These are phyloP conservation scores for Trametes cinnabarina DNA, from an alignment of 768 basidiomycete species.

Conservation along the genomic window DNA sequence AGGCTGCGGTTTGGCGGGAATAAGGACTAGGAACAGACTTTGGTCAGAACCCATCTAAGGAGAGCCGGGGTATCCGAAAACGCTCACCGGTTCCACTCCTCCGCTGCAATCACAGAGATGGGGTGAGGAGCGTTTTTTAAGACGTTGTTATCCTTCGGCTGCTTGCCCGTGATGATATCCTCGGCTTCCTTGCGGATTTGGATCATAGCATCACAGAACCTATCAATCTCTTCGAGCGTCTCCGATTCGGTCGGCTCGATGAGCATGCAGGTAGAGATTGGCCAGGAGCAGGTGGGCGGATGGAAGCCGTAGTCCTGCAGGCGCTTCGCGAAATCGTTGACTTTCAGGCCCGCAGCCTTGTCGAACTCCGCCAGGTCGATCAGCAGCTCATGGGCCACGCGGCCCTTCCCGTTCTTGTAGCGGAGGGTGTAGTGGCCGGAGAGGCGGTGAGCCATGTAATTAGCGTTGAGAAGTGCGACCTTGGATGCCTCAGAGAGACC, in stretches of 20 bases:
- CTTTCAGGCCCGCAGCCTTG: slow-evolving; percentile 84
- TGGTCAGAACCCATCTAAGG: neutral
- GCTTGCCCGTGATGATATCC: slow-evolving; percentile 81
- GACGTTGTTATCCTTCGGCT: slow-evolving; percentile 88
- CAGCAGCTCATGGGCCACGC: slow-evolving; percentile 93
- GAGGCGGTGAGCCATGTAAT: slow-evolving; percentile 93
- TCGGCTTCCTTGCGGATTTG: slow-evolving; percentile 90
- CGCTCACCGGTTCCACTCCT: slow-evolving; percentile 81
- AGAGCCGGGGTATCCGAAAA: neutral
- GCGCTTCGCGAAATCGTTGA: slow-evolving; percentile 95
- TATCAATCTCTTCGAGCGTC: slow-evolving; percentile 87
- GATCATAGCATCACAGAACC: slow-evolving; percentile 99
- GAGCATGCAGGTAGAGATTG: slow-evolving; percentile 93
- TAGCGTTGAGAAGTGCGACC: slow-evolving; percentile 88
- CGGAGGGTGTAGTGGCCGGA: slow-evolving; percentile 80
- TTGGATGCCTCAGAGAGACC: slow-evolving; percentile 86
- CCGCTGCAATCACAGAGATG: slow-evolving; percentile 67
- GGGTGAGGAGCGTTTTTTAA: slow-evolving; percentile 95
- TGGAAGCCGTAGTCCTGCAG: slow-evolving; percentile 95
- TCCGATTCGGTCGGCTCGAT: slow-evolving; percentile 99
- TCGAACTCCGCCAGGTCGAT: slow-evolving; percentile 97
- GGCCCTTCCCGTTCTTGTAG: slow-evolving; percentile 86
- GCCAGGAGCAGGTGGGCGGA: slow-evolving; percentile 98
- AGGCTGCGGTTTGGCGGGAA: slow-evolving; percentile 85
- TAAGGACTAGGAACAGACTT: slow-evolving; percentile 60